Evolutionary conservation across 164 flowering plant species (phyloP).

Genomic region (Taxillus chinensis): DNA sequence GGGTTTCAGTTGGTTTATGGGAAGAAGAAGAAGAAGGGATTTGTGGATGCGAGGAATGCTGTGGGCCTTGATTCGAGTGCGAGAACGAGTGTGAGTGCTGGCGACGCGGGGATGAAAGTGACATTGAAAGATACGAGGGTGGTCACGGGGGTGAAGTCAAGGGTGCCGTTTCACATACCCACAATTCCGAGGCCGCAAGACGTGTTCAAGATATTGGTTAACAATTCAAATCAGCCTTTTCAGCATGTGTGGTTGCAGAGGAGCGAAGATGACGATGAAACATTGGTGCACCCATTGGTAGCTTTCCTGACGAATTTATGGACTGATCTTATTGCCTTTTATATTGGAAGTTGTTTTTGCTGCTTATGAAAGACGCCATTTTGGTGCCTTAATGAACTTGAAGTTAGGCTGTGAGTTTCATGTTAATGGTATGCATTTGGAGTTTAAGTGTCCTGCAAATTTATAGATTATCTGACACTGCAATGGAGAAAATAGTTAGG

Average conservation of each 20-base stretch:
- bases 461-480: too few species aligned
- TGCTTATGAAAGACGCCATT: too few species aligned
- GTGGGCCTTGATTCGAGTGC: constrained; percentile 7
- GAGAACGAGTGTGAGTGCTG: constrained; percentile 10
- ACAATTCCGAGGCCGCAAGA: constrained; percentile 72
- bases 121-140: constrained; percentile 38
- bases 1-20: constrained; percentile 83
- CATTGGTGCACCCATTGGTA: constrained; percentile 76
- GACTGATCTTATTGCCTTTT: neutral
- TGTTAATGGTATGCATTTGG: too few species aligned
- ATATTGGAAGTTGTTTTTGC: neutral
- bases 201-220: constrained; percentile 58
- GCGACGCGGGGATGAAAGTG: constrained; percentile 33
- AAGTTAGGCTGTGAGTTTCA: too few species aligned
- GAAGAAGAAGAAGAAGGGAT: constrained; percentile 57
- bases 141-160: constrained; percentile 26
- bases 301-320: constrained; percentile 2
- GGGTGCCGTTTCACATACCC: constrained; percentile 81
- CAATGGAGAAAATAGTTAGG: too few species aligned
- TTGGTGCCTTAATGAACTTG: too few species aligned
- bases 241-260: constrained; percentile 89
- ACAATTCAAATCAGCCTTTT: constrained; percentile 75
- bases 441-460: too few species aligned
- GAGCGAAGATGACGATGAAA: constrained; percentile 62
- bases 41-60: constrained; percentile 1